Evolutionary conservation across 164 flowering plant genomes (phyloP), one percentile per base, ranked within the genome.

Genomic region (Annona cherimola): DNA sequence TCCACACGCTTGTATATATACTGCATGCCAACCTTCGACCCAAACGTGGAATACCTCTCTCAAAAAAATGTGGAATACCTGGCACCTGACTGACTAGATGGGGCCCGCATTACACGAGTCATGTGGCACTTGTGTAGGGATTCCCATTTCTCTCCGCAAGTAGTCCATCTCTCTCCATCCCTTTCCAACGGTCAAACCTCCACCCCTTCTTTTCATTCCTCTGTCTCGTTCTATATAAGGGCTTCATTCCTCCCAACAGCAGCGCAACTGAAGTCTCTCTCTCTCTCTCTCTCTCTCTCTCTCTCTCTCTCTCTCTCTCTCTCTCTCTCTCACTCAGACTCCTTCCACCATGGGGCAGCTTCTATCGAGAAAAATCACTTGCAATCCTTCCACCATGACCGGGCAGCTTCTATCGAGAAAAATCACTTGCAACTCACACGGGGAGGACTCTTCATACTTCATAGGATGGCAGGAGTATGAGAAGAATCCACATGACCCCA

Each of bases 401-500:
- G 46, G 42, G 64, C 68, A 63, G 41, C 64, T 70, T 45, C 74
- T 78, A 6, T 80, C 84, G 1, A 75, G 42, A 61, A 82, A 77
- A 71, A 81, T 79, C 41, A 67, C 79, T n/a, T 77, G 82, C 71
- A 79, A 84, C 71, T 71, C 84, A 1, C 86, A 84, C 26, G 87
- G 84, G 19, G 82, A 86, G 71, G 89, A 84, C 61, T 84, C 89
- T 62, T 80, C 83, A 4, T 86, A 84, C 77, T 86, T 86, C 75
- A 46, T 78, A 14, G 89, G 89, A 59, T 86, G 87, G 89, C 69
- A 86, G 70, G 89, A 82, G 66, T 86, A 86, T 67, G 87, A 86
- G 81, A 84, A 83, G 77, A 84, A 83, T 63, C 83, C 89, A 16
- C 84, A 82, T 69, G 79, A 86, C 73, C 77, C 75, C 9, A 4